A percentile compares a stretch with the other conserved stretches of the same genome.
Conservation (phyloP, 2,329 filamentous ascomycete genomes). For the Fusarium begoniae region DNA sequence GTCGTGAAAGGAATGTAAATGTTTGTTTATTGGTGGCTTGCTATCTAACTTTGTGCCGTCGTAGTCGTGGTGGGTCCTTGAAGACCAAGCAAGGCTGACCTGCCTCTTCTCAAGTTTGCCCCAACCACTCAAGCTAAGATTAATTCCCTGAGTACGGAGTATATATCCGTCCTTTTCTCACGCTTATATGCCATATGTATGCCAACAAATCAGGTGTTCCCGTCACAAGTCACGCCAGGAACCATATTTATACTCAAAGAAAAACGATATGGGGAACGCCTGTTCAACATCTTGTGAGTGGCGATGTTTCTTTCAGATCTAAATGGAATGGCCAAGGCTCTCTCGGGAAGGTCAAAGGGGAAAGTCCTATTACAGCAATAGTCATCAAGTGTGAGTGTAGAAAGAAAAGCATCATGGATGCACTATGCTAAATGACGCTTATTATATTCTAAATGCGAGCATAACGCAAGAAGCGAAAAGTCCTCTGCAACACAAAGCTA, state of each 20-base stretch:
- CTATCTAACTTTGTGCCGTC: neutral
- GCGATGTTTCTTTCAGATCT: too few species aligned
- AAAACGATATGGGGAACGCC: neutral
- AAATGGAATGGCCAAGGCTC: accelerated
- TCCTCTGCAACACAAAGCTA: neutral
- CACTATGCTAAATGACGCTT: neutral
- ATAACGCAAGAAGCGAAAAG: neutral
- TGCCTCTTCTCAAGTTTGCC: neutral
- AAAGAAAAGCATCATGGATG: neutral
- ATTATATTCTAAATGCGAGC: neutral
- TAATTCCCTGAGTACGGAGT: too few species aligned
- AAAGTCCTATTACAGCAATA: neutral
- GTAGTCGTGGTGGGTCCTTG: neutral
- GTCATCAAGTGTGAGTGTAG: neutral
- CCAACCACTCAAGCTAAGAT: too few species aligned
- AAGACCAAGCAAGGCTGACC: neutral
- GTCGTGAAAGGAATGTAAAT: neutral
- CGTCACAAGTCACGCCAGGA: neutral
- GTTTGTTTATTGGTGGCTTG: neutral
- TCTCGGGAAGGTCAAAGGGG: neutral
- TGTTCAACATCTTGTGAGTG: neutral
- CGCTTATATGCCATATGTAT: too few species aligned
- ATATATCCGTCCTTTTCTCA: neutral
- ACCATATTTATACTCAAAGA: too few species aligned
- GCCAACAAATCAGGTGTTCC: too few species aligned